Evolutionary conservation across 768 basidiomycete genomes (phyloP).

Genomic region (Collybia nuda): DNA sequence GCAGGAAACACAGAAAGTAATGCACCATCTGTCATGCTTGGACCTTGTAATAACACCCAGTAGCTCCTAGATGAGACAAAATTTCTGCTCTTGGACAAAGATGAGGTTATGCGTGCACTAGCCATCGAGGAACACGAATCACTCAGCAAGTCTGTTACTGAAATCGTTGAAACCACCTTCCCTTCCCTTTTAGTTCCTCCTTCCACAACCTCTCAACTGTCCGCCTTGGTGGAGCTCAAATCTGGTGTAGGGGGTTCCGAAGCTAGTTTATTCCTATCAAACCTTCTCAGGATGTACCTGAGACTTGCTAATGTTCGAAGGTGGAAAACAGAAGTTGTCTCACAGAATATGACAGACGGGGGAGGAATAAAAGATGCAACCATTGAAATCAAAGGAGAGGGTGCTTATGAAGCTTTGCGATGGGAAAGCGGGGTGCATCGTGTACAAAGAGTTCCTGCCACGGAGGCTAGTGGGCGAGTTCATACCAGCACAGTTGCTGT

Average conservation of each 20-base stretch:
- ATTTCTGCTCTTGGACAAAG: conserved; percentile 67
- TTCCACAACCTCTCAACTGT: conserved; percentile 62
- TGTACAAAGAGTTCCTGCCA: conserved; percentile 91
- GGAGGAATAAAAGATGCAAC: conserved; percentile 80
- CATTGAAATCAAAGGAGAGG: conserved; percentile 74
- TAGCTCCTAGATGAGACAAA: conserved; percentile 68
- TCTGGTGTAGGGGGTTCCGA: conserved; percentile 93
- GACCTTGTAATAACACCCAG: conserved; percentile 11
- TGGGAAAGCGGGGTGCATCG: conserved; percentile 98
- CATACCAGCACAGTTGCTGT: conserved; percentile 92
- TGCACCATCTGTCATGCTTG: conserved; percentile 15
- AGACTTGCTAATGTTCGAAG: conserved; percentile 52
- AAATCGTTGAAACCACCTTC: conserved; percentile 45
- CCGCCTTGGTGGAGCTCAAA: conserved; percentile 88
- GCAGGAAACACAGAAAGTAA: conserved; percentile 54
- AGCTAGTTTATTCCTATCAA: conserved; percentile 75
- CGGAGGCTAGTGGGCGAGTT: conserved; percentile 82
- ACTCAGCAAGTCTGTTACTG: conserved; percentile 37
- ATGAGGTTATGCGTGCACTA: conserved; percentile 71
- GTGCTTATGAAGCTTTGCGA: conserved; percentile 74
- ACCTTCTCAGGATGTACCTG: conserved; percentile 81
- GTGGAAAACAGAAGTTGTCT: conserved; percentile 65
- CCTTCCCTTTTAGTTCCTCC: conserved; percentile 74
- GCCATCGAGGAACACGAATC: conserved; percentile 64
- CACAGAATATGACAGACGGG: conserved; percentile 53